phyloP scores from a whole-genome alignment of 1,139 yeast genomes.

The Suzukiozyma palmioleophila region DNA sequence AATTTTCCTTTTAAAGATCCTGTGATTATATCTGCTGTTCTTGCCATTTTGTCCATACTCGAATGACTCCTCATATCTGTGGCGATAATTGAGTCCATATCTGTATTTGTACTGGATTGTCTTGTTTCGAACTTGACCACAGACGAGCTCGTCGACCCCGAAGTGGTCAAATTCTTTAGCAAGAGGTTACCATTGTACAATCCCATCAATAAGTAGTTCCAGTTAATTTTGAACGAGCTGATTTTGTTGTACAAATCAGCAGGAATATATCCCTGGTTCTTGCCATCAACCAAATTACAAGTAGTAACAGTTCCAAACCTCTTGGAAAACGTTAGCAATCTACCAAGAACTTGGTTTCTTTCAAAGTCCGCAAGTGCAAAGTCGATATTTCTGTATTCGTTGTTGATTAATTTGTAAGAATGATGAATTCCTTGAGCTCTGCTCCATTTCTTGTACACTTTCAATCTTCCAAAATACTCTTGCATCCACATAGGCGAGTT shows the following conservation, averaged over 20 bases:
- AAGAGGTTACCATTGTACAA: constrained; percentile 25
- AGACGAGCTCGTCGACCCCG: constrained; percentile 29
- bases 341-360: constrained; percentile 19
- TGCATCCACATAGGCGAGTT: constrained; percentile 49
- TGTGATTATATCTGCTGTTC: constrained; percentile 23
- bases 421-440: constrained; percentile 36
- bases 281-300: constrained; percentile 39
- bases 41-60: constrained; percentile 21
- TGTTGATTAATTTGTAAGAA: constrained; percentile 28
- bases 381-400: constrained; percentile 24
- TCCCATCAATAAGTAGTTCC: constrained; percentile 33
- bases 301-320: constrained; percentile 33
- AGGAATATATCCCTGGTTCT: constrained; percentile 37
- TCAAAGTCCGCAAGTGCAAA: constrained; percentile 31
- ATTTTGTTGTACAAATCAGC: constrained; percentile 23
- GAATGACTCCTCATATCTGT: constrained; percentile 17
- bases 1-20: constrained; percentile 24
- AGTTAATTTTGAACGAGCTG: constrained; percentile 23
- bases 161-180: constrained; percentile 30
- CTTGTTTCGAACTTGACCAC: constrained; percentile 13
- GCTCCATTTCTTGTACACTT: constrained; percentile 46
- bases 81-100: constrained; percentile 15
- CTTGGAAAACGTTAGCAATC: constrained; percentile 30
- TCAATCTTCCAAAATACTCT: constrained; percentile 50
- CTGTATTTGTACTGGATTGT: constrained; percentile 7